These are phyloP conservation scores for Neofusicoccum sp. DNA, from an alignment of 2,329 filamentous ascomycete genomes.

Conservation along the genomic window DNA sequence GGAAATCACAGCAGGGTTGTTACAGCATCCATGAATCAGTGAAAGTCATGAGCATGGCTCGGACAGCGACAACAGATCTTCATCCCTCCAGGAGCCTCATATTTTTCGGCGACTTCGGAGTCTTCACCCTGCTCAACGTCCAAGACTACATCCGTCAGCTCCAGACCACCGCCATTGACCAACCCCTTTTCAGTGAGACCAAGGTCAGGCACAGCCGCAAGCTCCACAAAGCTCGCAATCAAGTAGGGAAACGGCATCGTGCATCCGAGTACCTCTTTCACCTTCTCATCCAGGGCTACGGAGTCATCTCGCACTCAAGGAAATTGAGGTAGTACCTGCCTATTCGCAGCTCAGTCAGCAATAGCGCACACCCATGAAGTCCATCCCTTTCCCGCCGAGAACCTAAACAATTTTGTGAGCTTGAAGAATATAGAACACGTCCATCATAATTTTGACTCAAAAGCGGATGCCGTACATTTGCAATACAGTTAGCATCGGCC, in stretches of 20 bases:
- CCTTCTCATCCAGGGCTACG: background rate
- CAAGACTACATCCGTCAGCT: background rate
- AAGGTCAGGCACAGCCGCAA: background rate
- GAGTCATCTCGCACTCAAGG: background rate
- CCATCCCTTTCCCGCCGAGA: background rate
- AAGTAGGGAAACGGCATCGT: background rate
- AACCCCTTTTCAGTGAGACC: background rate
- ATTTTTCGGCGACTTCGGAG: background rate
- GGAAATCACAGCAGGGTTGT: background rate
- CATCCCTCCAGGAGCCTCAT: background rate
- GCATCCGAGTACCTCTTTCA: background rate
- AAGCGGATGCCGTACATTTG: background rate
- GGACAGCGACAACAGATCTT: background rate
- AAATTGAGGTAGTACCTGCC: background rate
- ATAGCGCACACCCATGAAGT: background rate
- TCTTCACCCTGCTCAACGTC: background rate
- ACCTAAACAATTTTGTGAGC: background rate
- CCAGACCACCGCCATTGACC: background rate
- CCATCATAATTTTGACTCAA: too few relatives aligned
- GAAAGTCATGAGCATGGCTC: background rate
- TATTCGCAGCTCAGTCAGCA: background rate
- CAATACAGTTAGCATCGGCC: background rate
- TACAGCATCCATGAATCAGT: background rate
- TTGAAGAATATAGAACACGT: too few relatives aligned
- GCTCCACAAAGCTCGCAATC: background rate